Conservation (phyloP, 257 asterid species). For the Plantago major region DNA sequence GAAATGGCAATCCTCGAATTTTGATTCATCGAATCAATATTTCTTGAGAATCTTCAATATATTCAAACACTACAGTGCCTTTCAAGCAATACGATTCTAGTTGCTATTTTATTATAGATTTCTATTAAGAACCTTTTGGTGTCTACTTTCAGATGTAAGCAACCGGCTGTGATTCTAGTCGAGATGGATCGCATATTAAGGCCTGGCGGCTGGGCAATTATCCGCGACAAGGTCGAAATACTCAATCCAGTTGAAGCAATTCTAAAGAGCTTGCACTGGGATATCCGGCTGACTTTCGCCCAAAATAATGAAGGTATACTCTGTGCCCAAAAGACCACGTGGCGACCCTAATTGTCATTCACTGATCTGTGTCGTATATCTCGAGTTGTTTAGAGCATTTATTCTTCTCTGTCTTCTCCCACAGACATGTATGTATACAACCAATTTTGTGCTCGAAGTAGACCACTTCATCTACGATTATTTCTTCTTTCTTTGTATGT, state of each 20-base stretch:
- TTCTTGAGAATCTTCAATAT: too few species aligned
- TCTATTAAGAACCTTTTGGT: not conserved
- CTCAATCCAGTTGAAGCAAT: slow-evolving; percentile 75
- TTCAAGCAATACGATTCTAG: too few species aligned
- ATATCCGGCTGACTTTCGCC: slow-evolving; percentile 71
- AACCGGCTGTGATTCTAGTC: slow-evolving; percentile 58
- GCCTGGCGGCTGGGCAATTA: slow-evolving; percentile 86
- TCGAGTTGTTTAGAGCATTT: too few species aligned
- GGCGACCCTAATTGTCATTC: slow-evolving; percentile 65
- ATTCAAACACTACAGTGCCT: too few species aligned
- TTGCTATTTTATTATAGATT: too few species aligned
- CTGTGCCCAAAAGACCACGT: slow-evolving; percentile 68
- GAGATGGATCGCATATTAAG: slow-evolving; percentile 90
- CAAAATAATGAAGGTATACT: slow-evolving; percentile 76
- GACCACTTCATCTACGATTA: not conserved
- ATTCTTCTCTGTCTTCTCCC: too few species aligned
- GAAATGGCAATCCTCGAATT: not conserved
- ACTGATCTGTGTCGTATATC: not conserved
- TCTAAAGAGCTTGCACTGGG: slow-evolving; percentile 80
- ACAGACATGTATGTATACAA: not conserved
- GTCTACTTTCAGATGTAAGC: slow-evolving; percentile 65
- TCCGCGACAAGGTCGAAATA: slow-evolving; percentile 80
- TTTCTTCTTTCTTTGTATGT: not conserved
- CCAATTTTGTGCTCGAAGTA: slow-evolving; percentile 1
- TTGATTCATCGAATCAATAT: too few species aligned